Evolutionary conservation across 495 filamentous ascomycete genomes (phyloP).

Genomic region (Durotheca rogersii): DNA sequence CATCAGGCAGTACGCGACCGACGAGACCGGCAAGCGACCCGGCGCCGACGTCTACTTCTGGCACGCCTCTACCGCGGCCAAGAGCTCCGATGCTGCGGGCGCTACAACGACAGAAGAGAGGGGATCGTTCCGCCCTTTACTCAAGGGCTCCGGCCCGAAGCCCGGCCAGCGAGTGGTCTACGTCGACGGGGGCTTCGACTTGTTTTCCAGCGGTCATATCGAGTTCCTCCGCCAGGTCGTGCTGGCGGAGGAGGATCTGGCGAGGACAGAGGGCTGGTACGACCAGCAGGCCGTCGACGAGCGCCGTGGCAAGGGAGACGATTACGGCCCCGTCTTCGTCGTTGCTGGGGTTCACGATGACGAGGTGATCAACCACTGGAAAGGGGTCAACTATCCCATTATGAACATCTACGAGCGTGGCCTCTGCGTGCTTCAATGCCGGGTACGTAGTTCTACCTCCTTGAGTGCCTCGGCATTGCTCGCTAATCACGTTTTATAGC

Average conservation of each 20-base stretch:
- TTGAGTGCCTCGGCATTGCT: slow-evolving; percentile 1
- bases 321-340: slow-evolving; percentile 80
- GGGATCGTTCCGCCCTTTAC: slow-evolving; percentile 61
- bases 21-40: slow-evolving; percentile 69
- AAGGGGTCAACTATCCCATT: slow-evolving; percentile 96
- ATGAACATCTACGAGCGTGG: slow-evolving; percentile 99
- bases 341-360: slow-evolving; percentile 93
- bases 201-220: slow-evolving; percentile 96
- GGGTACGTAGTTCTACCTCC: slow-evolving; percentile 53
- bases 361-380: slow-evolving; percentile 89
- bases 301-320: slow-evolving; percentile 62
- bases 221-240: slow-evolving; percentile 82
- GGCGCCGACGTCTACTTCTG: slow-evolving; percentile 81
- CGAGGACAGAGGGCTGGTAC: slow-evolving; percentile 69
- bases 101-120: slow-evolving; percentile 49
- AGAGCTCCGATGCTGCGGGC: slow-evolving; percentile 23
- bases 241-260: slow-evolving; percentile 66
- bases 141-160: slow-evolving; percentile 64
- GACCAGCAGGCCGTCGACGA: slow-evolving; percentile 59
- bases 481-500: slow-evolving; percentile 51
- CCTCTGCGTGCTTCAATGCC: slow-evolving; percentile 92
- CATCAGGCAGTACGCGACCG: slow-evolving; percentile 81
- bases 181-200: slow-evolving; percentile 94
- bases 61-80: slow-evolving; percentile 57
- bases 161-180: slow-evolving; percentile 86